These are phyloP conservation scores for Leccinum subrobustum DNA, from an alignment of 1,284 basidiomycete species.

Conservation along the genomic window DNA sequence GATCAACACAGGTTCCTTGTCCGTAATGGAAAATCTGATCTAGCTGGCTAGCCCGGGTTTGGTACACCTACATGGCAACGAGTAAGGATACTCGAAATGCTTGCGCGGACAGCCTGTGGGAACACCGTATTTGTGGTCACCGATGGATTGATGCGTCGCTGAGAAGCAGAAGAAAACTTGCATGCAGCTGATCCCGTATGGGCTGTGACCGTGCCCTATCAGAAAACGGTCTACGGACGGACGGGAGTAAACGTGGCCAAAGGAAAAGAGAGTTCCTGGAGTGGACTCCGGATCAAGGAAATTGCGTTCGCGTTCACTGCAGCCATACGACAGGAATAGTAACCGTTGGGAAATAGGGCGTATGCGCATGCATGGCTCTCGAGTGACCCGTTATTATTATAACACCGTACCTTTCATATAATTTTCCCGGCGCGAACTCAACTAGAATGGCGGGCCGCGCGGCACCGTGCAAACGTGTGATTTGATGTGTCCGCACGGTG, in stretches of 20 bases:
- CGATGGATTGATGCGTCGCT: no score
- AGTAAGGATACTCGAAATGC: not conserved
- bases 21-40: not conserved
- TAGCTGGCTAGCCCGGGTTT: not conserved
- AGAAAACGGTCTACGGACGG: not conserved
- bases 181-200: not conserved
- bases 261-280: not conserved
- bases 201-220: not conserved
- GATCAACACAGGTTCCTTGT: not conserved
- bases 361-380: not conserved
- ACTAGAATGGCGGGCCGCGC: not conserved
- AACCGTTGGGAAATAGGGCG: not conserved
- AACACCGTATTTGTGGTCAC: not conserved
- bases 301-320: not conserved
- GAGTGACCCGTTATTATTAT: no score
- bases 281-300: not conserved
- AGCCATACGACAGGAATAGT: not conserved
- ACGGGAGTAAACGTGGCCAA: not conserved
- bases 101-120: not conserved
- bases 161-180: not conserved
- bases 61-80: no score
- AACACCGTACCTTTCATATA: not conserved
- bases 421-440: not conserved
- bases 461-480: not conserved
- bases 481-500: no score